Evolutionary conservation across 1,284 basidiomycete genomes (phyloP).

Genomic region (Cutaneotrichosporon cavernicola): DNA sequence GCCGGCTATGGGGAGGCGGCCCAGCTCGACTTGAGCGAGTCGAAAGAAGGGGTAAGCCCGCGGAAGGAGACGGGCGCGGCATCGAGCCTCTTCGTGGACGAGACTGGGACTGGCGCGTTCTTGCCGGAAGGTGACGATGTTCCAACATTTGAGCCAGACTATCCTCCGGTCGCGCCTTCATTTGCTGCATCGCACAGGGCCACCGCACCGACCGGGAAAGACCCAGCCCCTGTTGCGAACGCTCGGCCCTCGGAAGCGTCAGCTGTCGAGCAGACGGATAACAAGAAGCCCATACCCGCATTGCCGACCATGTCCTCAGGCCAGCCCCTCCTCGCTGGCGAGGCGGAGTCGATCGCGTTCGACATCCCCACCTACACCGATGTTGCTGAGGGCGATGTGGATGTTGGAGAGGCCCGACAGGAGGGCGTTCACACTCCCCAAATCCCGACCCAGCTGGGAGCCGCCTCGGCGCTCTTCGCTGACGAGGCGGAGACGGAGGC

Average conservation of each 20-base stretch:
- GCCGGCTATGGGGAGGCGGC: background rate
- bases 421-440: background rate
- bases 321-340: conserved; percentile 19
- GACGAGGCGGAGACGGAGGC: conserved; percentile 17
- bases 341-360: conserved; percentile 14
- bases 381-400: background rate
- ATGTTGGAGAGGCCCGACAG: background rate
- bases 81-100: conserved; percentile 13
- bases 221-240: background rate
- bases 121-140: conserved; percentile 8
- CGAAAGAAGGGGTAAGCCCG: background rate
- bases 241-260: background rate
- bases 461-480: conserved; percentile 12
- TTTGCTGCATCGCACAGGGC: background rate
- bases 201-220: background rate
- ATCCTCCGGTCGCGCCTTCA: background rate
- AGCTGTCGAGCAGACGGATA: background rate
- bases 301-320: background rate
- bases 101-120: conserved; percentile 11
- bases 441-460: background rate
- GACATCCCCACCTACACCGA: conserved; percentile 6
- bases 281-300: background rate
- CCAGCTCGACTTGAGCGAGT: background rate
- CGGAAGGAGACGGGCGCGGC: background rate
- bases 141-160: conserved; percentile 5